phyloP scores from a whole-genome alignment of 805 yeast species.

The Candida ponderosae region DNA sequence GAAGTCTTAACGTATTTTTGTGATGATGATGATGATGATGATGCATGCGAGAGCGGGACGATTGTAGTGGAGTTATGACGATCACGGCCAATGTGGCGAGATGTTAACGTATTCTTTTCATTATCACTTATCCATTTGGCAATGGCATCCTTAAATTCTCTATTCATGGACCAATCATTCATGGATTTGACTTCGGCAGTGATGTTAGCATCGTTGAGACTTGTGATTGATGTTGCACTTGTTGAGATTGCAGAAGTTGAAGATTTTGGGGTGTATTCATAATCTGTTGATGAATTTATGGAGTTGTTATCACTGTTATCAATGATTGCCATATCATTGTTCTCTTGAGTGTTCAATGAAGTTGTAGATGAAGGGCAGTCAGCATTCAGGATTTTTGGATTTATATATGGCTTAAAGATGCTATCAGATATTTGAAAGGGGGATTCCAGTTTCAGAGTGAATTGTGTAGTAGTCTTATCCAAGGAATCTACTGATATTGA shows the following conservation, averaged over 20 bases:
- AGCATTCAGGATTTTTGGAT: not conserved
- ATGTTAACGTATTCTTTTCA: slow-evolving; percentile 3
- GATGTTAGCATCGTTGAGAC: too few relatives aligned
- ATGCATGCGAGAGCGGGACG: slow-evolving; percentile 1
- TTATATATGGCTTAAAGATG: not conserved
- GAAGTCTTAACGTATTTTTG: slow-evolving; percentile 3
- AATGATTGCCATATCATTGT: too few relatives aligned
- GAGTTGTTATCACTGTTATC: not conserved
- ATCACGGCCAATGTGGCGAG: not conserved
- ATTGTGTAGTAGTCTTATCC: too few relatives aligned
- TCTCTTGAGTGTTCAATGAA: too few relatives aligned
- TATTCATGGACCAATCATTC: slow-evolving; percentile 18
- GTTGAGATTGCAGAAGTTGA: not conserved
- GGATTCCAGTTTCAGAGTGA: not conserved
- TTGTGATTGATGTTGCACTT: not conserved
- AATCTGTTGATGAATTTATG: not conserved
- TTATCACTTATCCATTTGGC: slow-evolving; percentile 18
- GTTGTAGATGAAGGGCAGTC: not conserved
- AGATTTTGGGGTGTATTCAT: not conserved
- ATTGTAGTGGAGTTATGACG: not conserved
- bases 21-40: not conserved
- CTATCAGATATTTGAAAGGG: not conserved
- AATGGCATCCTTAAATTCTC: slow-evolving; percentile 19
- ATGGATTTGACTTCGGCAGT: not conserved
- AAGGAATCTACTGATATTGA: not conserved